Evolutionary conservation across 345 rosid genomes (phyloP).

Genomic region (Turnera subulata): DNA sequence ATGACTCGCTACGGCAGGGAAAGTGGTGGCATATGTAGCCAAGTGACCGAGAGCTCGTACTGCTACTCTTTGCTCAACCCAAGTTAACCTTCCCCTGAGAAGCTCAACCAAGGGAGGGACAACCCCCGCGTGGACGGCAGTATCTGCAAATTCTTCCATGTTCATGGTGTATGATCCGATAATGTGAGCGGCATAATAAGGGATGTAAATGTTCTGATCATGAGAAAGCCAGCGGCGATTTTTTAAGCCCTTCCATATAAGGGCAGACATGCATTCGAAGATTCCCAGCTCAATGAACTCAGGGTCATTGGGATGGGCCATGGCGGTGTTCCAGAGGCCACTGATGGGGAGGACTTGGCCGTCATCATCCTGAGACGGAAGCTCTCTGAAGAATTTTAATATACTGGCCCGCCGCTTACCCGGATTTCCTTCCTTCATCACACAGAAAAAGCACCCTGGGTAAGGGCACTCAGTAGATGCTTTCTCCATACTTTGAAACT

Average conservation of each 20-base stretch:
- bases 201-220: conserved; percentile 95
- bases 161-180: conserved; percentile 99
- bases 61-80: conserved; percentile 99
- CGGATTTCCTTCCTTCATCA: conserved; percentile 99
- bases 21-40: conserved; percentile 87
- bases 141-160: conserved; percentile 94
- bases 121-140: conserved; percentile 81
- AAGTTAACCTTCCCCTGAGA: conserved; percentile 87
- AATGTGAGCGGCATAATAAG: conserved; percentile 96
- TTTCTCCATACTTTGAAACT: conserved; percentile 54
- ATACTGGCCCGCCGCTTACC: conserved; percentile 88
- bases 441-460: conserved; percentile 99
- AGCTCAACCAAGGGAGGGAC: conserved; percentile 89
- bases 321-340: conserved; percentile 99
- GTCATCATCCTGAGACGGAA: conserved; percentile 92
- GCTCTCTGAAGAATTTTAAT: conserved; percentile 86
- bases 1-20: conserved; percentile 69
- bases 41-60: conserved; percentile 94
- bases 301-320: conserved; percentile 99
- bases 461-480: conserved; percentile 82
- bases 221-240: conserved; percentile 93
- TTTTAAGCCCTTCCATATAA: conserved; percentile 96
- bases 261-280: conserved; percentile 93
- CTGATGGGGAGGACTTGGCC: conserved; percentile 98
- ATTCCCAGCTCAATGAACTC: conserved; percentile 96